Evolutionary conservation across 306 rosid genomes (phyloP).

Genomic region (Trichosanthes cucumerina): DNA sequence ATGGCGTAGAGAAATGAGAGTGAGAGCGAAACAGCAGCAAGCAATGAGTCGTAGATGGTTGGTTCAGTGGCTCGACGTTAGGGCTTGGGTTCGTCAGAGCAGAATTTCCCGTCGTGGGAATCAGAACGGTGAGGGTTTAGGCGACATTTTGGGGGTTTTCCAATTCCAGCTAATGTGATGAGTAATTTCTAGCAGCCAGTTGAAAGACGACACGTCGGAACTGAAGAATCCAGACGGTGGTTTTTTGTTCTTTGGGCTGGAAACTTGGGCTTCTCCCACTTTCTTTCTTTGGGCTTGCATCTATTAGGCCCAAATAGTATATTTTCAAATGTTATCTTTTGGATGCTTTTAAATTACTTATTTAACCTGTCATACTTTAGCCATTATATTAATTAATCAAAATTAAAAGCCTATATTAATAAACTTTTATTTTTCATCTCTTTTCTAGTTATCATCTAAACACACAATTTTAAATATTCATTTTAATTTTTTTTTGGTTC

Average conservation of each 20-base stretch:
- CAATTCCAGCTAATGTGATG: background rate
- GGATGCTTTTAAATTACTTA: too few relatives aligned
- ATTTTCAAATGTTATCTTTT: too few relatives aligned
- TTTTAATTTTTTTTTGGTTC: too few relatives aligned
- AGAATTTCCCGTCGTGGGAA: background rate
- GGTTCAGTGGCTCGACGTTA: background rate
- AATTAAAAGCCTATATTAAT: too few relatives aligned
- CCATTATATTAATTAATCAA: too few relatives aligned
- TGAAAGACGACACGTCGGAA: background rate
- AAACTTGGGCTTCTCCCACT: background rate
- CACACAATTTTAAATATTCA: too few relatives aligned
- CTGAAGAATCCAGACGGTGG: background rate
- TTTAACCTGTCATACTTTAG: too few relatives aligned
- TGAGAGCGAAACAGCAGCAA: background rate
- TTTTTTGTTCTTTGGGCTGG: background rate
- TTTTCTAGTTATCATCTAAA: too few relatives aligned
- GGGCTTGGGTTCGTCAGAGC: background rate
- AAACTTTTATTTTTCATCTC: too few relatives aligned
- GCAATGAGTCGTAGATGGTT: too few relatives aligned
- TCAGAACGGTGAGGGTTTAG: slow-evolving; percentile 5
- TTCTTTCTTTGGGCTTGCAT: background rate
- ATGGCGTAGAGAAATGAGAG: background rate
- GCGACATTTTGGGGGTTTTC: background rate
- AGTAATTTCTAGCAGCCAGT: background rate
- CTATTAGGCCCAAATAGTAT: background rate